Evolutionary conservation across 306 rosid species (phyloP).

Genomic region (Vigna angularis): DNA sequence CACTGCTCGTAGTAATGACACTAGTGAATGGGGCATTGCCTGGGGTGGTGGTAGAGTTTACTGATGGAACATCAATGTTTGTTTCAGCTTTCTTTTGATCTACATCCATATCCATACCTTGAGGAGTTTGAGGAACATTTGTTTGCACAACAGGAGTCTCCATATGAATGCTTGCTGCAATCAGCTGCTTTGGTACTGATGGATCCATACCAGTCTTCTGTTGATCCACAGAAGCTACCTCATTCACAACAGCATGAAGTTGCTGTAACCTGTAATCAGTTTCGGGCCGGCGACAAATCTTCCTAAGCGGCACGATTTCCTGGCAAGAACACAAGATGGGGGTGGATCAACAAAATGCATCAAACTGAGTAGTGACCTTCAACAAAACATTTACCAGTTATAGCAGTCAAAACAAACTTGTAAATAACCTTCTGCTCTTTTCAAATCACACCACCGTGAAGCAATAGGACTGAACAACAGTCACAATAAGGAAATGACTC

Average conservation of each 20-base stretch:
- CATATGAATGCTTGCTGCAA: constrained; percentile 40
- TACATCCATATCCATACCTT: constrained; percentile 43
- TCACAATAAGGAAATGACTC: too few relatives aligned
- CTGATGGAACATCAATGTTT: constrained; percentile 44
- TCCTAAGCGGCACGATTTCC: constrained; percentile 96
- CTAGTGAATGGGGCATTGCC: constrained; percentile 39
- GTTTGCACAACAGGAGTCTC: constrained; percentile 48
- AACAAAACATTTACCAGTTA: neutral
- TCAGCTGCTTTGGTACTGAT: constrained; percentile 61
- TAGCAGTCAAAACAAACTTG: constrained; percentile 7
- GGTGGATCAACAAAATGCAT: constrained; percentile 24
- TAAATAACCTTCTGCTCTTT: neutral
- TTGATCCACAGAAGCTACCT: constrained; percentile 66
- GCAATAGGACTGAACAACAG: too few relatives aligned
- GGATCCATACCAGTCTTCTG: constrained; percentile 58
- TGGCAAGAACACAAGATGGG: constrained; percentile 38
- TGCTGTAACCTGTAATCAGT: constrained; percentile 92
- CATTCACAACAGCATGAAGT: constrained; percentile 78
- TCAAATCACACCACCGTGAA: neutral
- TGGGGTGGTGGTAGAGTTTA: constrained; percentile 47
- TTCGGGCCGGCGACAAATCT: constrained; percentile 96
- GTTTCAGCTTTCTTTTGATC: constrained; percentile 60
- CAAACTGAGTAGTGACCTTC: neutral
- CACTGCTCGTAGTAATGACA: constrained; percentile 34
- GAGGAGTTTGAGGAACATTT: constrained; percentile 46